Evolutionary conservation across 768 basidiomycete genomes (phyloP).

Genomic region (Macrolepiota dolichaula): DNA sequence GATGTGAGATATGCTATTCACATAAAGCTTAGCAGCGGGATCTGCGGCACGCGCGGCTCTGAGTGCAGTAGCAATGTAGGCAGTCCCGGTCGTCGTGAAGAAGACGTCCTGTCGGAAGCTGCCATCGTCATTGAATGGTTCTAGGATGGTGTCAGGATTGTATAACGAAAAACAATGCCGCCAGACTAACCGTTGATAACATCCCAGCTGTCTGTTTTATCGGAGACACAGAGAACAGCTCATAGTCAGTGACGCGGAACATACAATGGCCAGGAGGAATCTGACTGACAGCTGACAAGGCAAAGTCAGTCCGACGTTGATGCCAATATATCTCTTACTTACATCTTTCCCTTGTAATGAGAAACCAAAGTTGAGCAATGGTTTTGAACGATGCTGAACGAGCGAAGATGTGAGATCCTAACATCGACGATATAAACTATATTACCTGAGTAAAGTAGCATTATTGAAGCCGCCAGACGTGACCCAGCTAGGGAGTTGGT

Average conservation of each 20-base stretch:
- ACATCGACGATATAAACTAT: not conserved
- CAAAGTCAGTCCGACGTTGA: not conserved
- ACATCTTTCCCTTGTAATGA: slow-evolving; percentile 54
- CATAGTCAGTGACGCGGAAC: not conserved
- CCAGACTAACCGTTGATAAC: slow-evolving; percentile 41
- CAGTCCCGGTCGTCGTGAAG: slow-evolving; percentile 43
- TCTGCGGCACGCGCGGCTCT: not conserved
- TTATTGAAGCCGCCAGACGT: slow-evolving; percentile 38
- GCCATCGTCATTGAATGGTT: slow-evolving; percentile 61
- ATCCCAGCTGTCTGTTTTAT: slow-evolving; percentile 41
- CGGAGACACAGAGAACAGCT: not conserved
- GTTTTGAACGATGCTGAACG: slow-evolving; percentile 34
- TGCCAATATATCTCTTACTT: slow-evolving; percentile 1
- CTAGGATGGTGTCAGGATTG: slow-evolving; percentile 15
- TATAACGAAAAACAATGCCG: not conserved
- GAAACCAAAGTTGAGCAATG: slow-evolving; percentile 43
- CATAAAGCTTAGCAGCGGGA: slow-evolving; percentile 34
- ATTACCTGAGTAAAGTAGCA: slow-evolving; percentile 25
- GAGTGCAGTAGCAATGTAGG: slow-evolving; percentile 40
- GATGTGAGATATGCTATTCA: slow-evolving; percentile 16
- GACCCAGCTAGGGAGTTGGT: slow-evolving; percentile 52
- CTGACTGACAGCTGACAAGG: slow-evolving; percentile 14
- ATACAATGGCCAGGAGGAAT: not conserved
- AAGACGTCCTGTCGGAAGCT: slow-evolving; percentile 55
- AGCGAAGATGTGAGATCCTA: not conserved